Evolutionary conservation across 106 monocot genomes (phyloP), one percentile per base, ranked within the genome.

Genomic region (Dioscorea alata): DNA sequence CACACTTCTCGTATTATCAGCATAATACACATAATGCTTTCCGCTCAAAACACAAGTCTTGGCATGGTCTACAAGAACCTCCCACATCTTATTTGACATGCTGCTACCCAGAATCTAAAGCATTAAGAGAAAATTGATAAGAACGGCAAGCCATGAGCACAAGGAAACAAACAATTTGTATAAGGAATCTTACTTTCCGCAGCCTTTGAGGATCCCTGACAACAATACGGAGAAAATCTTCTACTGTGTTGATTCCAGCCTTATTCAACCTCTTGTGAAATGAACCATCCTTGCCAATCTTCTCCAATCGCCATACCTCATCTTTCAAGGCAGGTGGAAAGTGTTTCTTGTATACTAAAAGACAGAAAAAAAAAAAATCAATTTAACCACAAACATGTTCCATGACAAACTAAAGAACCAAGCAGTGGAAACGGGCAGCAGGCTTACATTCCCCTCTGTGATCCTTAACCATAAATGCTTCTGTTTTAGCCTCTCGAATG

Each of bases 61-160:
- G 3, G 88, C 78, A 84, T 88, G 88, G 59, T 88, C 88, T 12
- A 84, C 78, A 33, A 88, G 88, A 53, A 48, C 67, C 7, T 88
- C 88, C 88, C 88, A 88, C 88, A 88, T 88, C 70, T 88, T 88
- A 60, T 84, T 88, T 12, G 88, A 88, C 88, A 88, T 84, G 73
- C 81, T 81, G 60, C 79, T 84, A 69, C 88, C 88, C 23, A 88
- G 88, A 23, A 84, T 84, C 88, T 88, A 62, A 2, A 63, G 32
- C 50, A 59, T 28, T n/a, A 3, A 42, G 23, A 2, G 34, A 51
- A 23, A 57, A 18, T 6, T 24, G 22, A 35, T 33, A 31, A 33
- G 6, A 14, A 33, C 10, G 0, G 5, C 6, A 5, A 0, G 42
- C 10, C 42, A 42, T 18, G 6, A 57, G 49, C 42, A 70, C 10